Evolutionary conservation across 169 alveolate genomes (phyloP).

Genomic region (Eimeria falciformis): DNA sequence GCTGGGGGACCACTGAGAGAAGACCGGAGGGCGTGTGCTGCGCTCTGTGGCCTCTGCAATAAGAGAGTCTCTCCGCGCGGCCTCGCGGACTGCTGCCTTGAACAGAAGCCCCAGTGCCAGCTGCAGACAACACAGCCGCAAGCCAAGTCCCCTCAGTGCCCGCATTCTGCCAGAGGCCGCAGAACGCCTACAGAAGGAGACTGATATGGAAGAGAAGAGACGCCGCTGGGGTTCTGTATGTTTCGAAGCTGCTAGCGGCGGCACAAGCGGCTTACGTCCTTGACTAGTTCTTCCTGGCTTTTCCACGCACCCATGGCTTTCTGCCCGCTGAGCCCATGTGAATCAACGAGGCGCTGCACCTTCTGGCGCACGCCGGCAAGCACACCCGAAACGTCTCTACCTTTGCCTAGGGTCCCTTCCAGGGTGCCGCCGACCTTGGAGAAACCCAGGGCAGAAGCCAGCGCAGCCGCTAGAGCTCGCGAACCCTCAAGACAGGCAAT

Average conservation of each 20-base stretch:
- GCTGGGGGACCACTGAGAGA: not conserved
- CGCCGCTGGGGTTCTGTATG: not conserved
- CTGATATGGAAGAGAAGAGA: not conserved
- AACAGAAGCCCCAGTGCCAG: slow-evolving; percentile 21
- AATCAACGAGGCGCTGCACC: not conserved
- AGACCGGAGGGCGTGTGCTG: not conserved
- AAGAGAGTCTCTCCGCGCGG: not conserved
- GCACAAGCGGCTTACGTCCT: not conserved
- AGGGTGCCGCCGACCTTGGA: not conserved
- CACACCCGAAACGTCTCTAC: not conserved
- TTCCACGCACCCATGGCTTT: not conserved
- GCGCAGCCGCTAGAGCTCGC: slow-evolving; percentile 8
- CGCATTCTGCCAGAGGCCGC: not conserved
- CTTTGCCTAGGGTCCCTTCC: not conserved
- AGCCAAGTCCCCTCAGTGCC: too few relatives aligned
- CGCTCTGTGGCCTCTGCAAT: not conserved
- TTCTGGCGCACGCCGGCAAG: not conserved
- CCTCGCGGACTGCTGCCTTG: slow-evolving; percentile 26
- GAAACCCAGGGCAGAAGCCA: not conserved
- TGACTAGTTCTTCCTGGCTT: not conserved
- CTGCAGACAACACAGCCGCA: not conserved
- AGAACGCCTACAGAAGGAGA: not conserved
- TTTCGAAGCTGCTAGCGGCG: not conserved
- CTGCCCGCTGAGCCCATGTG: not conserved
- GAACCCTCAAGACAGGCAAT: slow-evolving; percentile 17